Evolutionary conservation across 495 filamentous ascomycete genomes (phyloP), one percentile per base, ranked within the genome.

Genomic region (Hamigera avellanea): DNA sequence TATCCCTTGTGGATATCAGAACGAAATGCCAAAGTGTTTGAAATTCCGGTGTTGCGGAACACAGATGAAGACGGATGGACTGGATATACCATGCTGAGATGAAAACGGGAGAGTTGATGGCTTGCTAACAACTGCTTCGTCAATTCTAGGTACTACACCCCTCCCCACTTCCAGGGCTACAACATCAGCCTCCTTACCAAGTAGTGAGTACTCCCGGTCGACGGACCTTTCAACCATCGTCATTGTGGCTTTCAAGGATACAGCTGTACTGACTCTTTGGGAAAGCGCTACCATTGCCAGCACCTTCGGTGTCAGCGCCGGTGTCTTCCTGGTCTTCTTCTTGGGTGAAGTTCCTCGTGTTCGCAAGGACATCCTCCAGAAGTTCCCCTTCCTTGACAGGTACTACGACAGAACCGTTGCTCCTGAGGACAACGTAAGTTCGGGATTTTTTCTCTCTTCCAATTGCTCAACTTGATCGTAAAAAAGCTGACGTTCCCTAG

Each of bases 301-400:
- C 37, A 62, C 58, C 21, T 81, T 83, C 57, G 79, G 76, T 44
- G 70, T 67, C 42, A 64, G 69, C 30, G 71, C 69, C 27, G 77
- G 71, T 44, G 53, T 75, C 49, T 75, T 74, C 54, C 74, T 70
- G n/a, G 53, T 85, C 43, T 81, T 76, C 62, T 77, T 81, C 70
- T 73, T 85, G 60, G 69, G 74, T 36, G 80, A 80, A 35, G 66
- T 85, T 26, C 80, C 80, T 35, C 68, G 71, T 50, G 75, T 85
- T 28, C 59, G 72, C 50, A 70, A 60, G 42, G 80, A 85, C 57
- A 78, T 85, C 49, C 50, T 75, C 32, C 62, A 70, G 63, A 69
- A 77, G 63, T 45, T 81, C 25, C 78, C 78, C 29, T 54, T 76
- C 44, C 56, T 82, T 38, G 75, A 76, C 32, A 44, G 49, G 37